Evolutionary conservation across 345 rosid species (phyloP).

Genomic region (Salix suchowensis): DNA sequence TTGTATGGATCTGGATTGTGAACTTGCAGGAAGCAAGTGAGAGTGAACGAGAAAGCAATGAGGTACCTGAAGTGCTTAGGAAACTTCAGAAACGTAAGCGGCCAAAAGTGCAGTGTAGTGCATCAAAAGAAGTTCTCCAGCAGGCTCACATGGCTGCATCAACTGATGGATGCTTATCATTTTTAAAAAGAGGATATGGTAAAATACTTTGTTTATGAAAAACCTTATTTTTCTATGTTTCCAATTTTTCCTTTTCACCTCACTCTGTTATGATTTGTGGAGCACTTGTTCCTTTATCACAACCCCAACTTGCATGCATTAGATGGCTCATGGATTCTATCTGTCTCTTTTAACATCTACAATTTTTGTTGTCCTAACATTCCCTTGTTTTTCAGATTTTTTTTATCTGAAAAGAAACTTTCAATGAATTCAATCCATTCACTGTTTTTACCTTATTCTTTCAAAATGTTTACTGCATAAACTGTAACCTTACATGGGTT

Average conservation of each 20-base stretch:
- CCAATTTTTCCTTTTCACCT: background rate
- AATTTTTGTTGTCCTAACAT: background rate
- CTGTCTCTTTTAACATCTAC: background rate
- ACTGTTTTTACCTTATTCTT: background rate
- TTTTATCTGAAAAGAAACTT: background rate
- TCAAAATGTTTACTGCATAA: background rate
- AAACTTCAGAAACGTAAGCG: slow-evolving; percentile 62
- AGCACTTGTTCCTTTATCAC: background rate
- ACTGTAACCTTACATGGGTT: background rate
- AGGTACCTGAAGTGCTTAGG: slow-evolving; percentile 35
- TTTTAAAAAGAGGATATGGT: slow-evolving; percentile 78
- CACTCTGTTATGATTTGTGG: background rate
- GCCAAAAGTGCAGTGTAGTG: slow-evolving; percentile 42
- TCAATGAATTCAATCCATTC: background rate
- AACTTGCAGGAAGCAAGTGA: slow-evolving; percentile 67
- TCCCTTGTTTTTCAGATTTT: background rate
- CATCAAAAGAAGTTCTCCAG: slow-evolving; percentile 47
- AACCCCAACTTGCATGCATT: background rate
- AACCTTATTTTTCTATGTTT: background rate
- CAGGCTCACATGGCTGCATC: slow-evolving; percentile 36
- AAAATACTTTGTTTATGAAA: slow-evolving; percentile 14
- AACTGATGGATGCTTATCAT: slow-evolving; percentile 65
- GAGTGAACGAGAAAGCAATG: slow-evolving; percentile 70
- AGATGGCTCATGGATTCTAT: background rate
- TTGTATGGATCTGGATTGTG: background rate